These are phyloP conservation scores for Coniochaeta hoffmannii DNA, from an alignment of 2,329 filamentous ascomycete genomes.

Conservation along the genomic window DNA sequence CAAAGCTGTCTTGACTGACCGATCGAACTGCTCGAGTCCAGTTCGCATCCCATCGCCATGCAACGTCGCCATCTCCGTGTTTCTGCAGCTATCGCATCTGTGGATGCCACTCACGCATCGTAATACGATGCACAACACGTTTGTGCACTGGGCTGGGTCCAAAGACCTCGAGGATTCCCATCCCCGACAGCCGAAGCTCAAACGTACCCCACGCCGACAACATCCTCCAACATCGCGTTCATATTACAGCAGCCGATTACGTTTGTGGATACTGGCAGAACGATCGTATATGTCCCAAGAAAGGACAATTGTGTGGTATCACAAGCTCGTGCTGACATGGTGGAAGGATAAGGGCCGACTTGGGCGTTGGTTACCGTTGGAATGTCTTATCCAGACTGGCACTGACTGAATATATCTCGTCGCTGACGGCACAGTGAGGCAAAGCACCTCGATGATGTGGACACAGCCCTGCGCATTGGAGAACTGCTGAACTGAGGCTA, in stretches of 20 bases:
- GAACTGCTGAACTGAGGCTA: not conserved
- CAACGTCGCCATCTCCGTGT: not conserved
- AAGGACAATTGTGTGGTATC: not conserved
- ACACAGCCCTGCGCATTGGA: not conserved
- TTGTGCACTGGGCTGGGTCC: not conserved
- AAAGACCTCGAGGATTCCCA: not conserved
- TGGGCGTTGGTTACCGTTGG: not conserved
- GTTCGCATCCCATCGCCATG: not conserved
- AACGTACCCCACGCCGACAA: not conserved
- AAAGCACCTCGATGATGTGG: not conserved
- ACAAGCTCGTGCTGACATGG: not conserved
- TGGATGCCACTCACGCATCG: not conserved
- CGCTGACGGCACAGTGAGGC: not conserved
- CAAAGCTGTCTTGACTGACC: not conserved
- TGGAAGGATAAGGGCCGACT: not conserved
- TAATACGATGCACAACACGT: not conserved
- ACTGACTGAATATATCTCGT: not conserved
- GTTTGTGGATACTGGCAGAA: not conserved
- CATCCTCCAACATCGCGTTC: not conserved
- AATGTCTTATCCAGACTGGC: not conserved
- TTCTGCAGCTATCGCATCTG: not conserved
- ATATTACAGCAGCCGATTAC: not conserved
- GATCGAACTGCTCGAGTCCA: not conserved
- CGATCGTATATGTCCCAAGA: not conserved
- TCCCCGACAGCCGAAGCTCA: not conserved